Percentiles rank a stretch among this genome's conserved stretches.
Conservation (phyloP, 73 alveolate genomes). For the Symbiodinium pilosum region DNA sequence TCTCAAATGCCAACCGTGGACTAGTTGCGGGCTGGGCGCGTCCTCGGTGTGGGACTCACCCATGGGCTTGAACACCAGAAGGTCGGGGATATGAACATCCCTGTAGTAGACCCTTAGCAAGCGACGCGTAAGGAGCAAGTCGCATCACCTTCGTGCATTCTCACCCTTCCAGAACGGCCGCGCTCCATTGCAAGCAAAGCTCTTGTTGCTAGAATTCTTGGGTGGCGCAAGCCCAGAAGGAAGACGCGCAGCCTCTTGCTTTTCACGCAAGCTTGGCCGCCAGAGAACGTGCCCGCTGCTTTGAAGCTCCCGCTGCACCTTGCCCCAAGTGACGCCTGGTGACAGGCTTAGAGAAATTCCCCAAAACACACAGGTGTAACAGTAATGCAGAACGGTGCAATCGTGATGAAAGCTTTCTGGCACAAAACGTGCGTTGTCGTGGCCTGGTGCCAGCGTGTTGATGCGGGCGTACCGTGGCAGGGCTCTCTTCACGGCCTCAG, state of each 20-base stretch:
- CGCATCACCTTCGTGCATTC: no score
- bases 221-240: conserved; percentile 53
- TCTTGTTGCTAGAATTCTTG: conserved; percentile 9
- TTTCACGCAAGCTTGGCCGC: conserved; percentile 70
- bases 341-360: not conserved
- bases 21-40: not conserved
- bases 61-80: conserved; percentile 78
- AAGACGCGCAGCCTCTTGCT: conserved; percentile 35
- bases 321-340: conserved; percentile 84
- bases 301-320: conserved; percentile 63
- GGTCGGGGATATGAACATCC: conserved; percentile 60
- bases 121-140: not conserved
- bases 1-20: no score
- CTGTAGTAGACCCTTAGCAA: conserved; percentile 65
- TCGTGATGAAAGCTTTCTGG: no score
- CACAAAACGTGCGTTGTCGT: no score
- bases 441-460: conserved; percentile 79
- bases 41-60: conserved; percentile 79
- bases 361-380: not conserved
- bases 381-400: no score
- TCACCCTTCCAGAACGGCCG: not conserved
- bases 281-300: conserved; percentile 51
- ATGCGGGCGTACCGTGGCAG: conserved; percentile 89
- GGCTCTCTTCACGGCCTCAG: conserved; percentile 78
- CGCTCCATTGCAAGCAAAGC: not conserved